Evolutionary conservation across 345 rosid genomes (phyloP).

Genomic region (Bretschneidera sinensis): DNA sequence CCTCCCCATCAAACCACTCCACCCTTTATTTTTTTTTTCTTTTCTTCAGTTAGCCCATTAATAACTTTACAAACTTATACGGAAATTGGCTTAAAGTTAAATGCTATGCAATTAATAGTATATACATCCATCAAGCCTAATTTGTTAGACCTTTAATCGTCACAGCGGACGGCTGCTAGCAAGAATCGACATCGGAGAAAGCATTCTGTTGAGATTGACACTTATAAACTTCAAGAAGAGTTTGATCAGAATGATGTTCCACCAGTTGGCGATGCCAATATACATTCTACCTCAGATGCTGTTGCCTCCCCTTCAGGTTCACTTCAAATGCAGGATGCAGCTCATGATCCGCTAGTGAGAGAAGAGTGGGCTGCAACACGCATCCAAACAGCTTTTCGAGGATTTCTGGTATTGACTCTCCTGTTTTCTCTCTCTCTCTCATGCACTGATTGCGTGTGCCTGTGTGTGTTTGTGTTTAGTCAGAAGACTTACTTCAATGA

Average conservation of each 20-base stretch:
- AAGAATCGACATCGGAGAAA: constrained; percentile 61
- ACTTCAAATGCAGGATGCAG: constrained; percentile 38
- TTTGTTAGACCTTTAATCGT: constrained; percentile 4
- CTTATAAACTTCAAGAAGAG: constrained; percentile 47
- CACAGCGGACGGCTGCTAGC: constrained; percentile 45
- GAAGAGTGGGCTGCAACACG: constrained; percentile 77
- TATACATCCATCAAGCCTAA: not conserved
- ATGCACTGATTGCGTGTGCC: not conserved
- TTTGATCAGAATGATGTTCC: constrained; percentile 29
- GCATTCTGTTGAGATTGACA: constrained; percentile 52
- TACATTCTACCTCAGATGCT: constrained; percentile 30
- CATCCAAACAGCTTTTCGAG: constrained; percentile 91
- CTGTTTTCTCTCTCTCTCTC: not conserved
- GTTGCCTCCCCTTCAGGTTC: constrained; percentile 53
- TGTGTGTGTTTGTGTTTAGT: not conserved
- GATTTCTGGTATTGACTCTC: constrained; percentile 66
- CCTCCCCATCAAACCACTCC: no score
- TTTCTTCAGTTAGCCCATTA: constrained; percentile 1
- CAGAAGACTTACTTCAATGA: not conserved
- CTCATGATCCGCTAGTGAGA: constrained; percentile 35
- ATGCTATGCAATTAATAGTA: not conserved
- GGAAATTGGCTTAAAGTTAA: constrained; percentile 2
- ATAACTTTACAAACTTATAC: not conserved
- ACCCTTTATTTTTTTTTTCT: no score
- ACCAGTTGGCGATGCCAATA: constrained; percentile 31